Conservation (phyloP, 176 grass and related monocot genomes). For the Cenchrus purpureus region DNA sequence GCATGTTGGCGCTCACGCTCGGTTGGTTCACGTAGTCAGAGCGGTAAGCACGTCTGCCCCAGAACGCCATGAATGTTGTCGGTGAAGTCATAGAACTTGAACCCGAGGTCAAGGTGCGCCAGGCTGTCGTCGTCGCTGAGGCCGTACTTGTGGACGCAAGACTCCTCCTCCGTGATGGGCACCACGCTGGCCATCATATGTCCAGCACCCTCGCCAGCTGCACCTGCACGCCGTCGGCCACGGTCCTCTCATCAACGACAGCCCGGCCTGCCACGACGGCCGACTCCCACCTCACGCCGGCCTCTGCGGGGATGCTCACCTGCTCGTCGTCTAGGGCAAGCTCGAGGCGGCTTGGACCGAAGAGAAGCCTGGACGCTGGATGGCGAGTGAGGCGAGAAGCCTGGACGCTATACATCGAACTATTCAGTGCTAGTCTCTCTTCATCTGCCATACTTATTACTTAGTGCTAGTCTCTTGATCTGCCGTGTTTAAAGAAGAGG, state of each 20-base stretch:
- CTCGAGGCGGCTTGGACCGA: not conserved
- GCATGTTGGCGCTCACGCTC: no score
- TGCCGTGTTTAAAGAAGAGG: no score
- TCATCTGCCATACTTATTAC: no score
- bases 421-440: no score
- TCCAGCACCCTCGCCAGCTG: not conserved
- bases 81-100: constrained; percentile 50
- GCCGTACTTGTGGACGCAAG: constrained; percentile 54
- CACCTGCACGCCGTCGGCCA: constrained; percentile 59
- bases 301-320: constrained; percentile 17
- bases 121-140: constrained; percentile 49
- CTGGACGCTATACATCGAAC: no score
- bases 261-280: not conserved
- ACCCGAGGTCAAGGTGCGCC: constrained; percentile 52
- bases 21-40: not conserved
- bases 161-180: constrained; percentile 57
- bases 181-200: not conserved
- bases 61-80: constrained; percentile 39
- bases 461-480: no score
- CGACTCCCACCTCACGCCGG: not conserved
- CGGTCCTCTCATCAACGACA: constrained; percentile 51
- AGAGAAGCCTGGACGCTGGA: no score
- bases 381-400: no score
- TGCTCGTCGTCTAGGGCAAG: constrained; percentile 46
- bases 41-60: not conserved